Percentiles rank a stretch among this genome's conserved stretches.
Conservation (phyloP, 2,329 filamentous ascomycete genomes). For the Monilinia polystroma region DNA sequence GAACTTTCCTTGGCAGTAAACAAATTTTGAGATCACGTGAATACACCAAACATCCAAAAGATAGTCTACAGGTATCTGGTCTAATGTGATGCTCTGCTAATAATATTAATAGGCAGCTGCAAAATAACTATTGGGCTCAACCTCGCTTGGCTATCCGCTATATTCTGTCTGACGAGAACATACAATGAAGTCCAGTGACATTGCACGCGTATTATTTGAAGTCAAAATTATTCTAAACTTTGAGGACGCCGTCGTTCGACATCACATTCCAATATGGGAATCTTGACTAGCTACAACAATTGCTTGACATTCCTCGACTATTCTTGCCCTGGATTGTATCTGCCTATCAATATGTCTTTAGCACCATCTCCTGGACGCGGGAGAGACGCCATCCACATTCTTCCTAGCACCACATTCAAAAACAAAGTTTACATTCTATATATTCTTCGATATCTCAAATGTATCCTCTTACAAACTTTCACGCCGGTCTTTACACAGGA, state of each 20-base stretch:
- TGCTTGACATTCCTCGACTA: slow-evolving; percentile 12
- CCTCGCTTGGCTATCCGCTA: background rate
- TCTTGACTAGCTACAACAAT: background rate
- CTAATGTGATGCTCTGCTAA: background rate
- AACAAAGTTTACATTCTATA: slow-evolving; percentile 19
- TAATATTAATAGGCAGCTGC: background rate
- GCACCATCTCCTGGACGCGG: background rate
- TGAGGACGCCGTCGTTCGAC: background rate
- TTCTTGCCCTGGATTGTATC: background rate
- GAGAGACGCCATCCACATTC: slow-evolving; percentile 19
- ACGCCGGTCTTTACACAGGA: slow-evolving; percentile 16
- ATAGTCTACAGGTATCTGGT: background rate
- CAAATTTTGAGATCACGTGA: background rate
- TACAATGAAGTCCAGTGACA: slow-evolving; percentile 3
- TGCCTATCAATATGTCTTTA: slow-evolving; percentile 2
- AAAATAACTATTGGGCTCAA: background rate
- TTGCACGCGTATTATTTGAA: background rate
- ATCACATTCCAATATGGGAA: slow-evolving; percentile 19
- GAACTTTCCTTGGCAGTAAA: slow-evolving; percentile 6
- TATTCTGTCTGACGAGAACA: background rate
- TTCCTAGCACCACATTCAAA: slow-evolving; percentile 8
- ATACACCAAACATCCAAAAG: too few species aligned
- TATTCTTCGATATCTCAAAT: background rate
- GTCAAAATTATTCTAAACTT: background rate
- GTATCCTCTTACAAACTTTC: slow-evolving; percentile 5